Conservation (phyloP, 257 asterid species). For the Solanum pinnatisectum region DNA sequence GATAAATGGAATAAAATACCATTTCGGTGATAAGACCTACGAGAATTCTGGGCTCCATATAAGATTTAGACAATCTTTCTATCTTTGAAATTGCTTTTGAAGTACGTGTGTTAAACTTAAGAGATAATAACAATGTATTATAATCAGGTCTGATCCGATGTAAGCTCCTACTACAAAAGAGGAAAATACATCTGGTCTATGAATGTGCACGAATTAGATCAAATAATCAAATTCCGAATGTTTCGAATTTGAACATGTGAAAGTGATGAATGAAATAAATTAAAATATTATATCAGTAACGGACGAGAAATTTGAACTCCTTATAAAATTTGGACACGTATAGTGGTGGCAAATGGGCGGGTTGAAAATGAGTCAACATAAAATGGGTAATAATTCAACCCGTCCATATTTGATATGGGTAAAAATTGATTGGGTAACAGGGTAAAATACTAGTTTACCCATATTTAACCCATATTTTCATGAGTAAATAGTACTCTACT, state of each 20-base stretch:
- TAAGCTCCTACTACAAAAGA: accelerated
- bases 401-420: no score
- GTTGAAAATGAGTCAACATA: no score
- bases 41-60: not conserved
- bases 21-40: not conserved
- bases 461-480: no score
- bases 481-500: no score
- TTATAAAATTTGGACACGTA: not conserved
- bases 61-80: not conserved
- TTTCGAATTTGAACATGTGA: accelerated
- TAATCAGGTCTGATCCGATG: not conserved
- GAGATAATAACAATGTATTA: not conserved
- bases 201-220: not conserved
- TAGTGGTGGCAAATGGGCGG: no score
- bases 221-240: accelerated
- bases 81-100: no score
- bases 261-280: no score
- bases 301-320: not conserved
- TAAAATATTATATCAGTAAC: accelerated
- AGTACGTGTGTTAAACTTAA: no score
- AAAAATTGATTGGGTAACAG: no score
- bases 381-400: no score
- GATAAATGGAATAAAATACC: not conserved
- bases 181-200: not conserved
- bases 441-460: no score